Percentiles rank a stretch among this genome's conserved stretches.
Conservation (phyloP, 805 yeast genomes). For the Candida tammaniensis region DNA sequence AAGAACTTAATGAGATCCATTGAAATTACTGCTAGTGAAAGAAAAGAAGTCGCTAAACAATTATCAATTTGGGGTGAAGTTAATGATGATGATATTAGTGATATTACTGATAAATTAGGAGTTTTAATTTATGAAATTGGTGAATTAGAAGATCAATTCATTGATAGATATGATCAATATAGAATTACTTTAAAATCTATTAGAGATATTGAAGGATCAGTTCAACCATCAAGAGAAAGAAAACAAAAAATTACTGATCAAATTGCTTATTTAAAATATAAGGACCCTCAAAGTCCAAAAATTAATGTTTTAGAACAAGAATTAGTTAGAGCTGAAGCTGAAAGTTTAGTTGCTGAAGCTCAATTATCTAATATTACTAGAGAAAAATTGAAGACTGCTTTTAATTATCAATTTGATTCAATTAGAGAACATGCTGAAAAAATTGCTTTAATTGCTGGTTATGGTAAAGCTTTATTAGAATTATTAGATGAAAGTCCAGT, state of each 20-base stretch:
- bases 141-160: conserved; percentile 96
- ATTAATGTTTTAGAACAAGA: conserved; percentile 95
- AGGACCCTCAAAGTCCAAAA: conserved; percentile 97
- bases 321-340: conserved; percentile 98
- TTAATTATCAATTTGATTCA: conserved; percentile 94
- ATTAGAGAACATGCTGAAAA: conserved; percentile 94
- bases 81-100: conserved; percentile 95
- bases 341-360: conserved; percentile 97
- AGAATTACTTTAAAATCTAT: conserved; percentile 91
- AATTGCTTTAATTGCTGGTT: conserved; percentile 95
- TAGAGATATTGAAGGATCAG: conserved; percentile 95
- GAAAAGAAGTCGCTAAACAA: conserved; percentile 96
- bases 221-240: conserved; percentile 97
- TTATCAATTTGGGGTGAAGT: conserved; percentile 97
- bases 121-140: conserved; percentile 94
- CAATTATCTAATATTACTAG: conserved; percentile 97
- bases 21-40: conserved; percentile 89
- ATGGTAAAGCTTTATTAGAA: conserved; percentile 96
- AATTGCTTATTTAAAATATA: conserved; percentile 96
- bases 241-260: conserved; percentile 96
- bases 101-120: conserved; percentile 96
- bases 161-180: conserved; percentile 97
- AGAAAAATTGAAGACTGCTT: conserved; percentile 96
- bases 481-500: conserved; percentile 95
- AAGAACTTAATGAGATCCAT: conserved; percentile 92